Base-by-base conservation (phyloP, 352 stramenopile genomes). In the Globisporangium uncinulatum region DNA sequence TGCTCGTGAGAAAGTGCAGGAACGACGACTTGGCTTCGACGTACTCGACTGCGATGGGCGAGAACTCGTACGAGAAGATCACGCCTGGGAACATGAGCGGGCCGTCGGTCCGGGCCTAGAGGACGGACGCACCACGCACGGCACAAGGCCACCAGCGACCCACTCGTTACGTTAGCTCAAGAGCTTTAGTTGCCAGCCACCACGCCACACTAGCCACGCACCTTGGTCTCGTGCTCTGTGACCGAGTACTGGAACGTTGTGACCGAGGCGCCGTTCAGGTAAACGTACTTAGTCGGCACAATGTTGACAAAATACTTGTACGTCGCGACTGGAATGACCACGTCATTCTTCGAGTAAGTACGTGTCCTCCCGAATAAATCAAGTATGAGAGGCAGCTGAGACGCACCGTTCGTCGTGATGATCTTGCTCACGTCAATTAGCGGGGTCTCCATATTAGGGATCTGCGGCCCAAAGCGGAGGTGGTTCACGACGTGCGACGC, bases 231-330 rank as follows among this genome's bases (percentile, higher is more conserved):
- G 65, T 93, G 82, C 65, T 95, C 86, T 15, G 86, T 95, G 42
- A 92, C 83, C 37, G 83, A 94, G 70, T 95, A 95, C 69, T 95
- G 86, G 73, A 86, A 93, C 53, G 86, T 94, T 43, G 67, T 72
- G 49, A 91, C 67, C 42, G 73, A 72, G 14, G 56, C 61, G 39
- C 84, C 84, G 59, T 82, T 90, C 53, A 93, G 68, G 50, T 86
- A 91, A 44, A 87, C 80, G 67, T 95, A 93, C 66, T 77, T 85
- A 68, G 68, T 93, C 29, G 86, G 86, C 44, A 95, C 86, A 29
- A 94, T 69, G 60, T 75, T 94, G 39, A 94, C 72, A 68, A 92
- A 91, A 55, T 95, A 95, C 67, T 94, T 94, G 83, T 95, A 95
- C 21, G 78, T 88, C 42, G 77, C 82, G 59, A 95, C 83, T 93